Base-by-base conservation (phyloP, 164 flowering plant species). In the Umbilicus rupestris region DNA sequence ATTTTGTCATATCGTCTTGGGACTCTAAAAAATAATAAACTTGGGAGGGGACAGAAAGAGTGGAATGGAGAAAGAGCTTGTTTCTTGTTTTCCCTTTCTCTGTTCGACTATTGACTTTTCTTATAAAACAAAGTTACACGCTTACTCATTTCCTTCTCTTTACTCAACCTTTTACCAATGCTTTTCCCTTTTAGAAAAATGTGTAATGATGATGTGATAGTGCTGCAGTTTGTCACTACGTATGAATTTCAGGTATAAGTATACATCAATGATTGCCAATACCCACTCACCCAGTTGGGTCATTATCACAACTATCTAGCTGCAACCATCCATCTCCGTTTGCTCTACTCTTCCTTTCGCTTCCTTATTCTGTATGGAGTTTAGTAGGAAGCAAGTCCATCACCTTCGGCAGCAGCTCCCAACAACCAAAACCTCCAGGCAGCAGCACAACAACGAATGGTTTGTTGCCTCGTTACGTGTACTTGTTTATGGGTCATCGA, bases 361-460 rank as follows among this genome's bases (percentile, higher is more conserved):
- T 37, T 33, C 62, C 16, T 70, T 62, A n/a, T 66, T 70, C 58
- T 46, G 69, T 47, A 83, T 85, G 87, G 87, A 80, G 73, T 65
- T 71, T 39, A 52, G 39, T 49, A 66, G 72, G 73, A 79, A 58
- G 55, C 74, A 63, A 8, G 67, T 59, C 22, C 71, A 72, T 29
- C 72, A 68, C 47, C 75, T 68, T 52, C 78, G 71, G 65, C 83
- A 78, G 71, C 84, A 78, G 70, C 71, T 78, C 39, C 68, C 90
- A 42, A 55, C 81, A 67, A 65, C 87, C 39, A 90, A 87, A 73
- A 72, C 76, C 57, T 69, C 89, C 17, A 74, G 83, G 52, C 89
- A 84, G 58, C 78, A 82, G 52, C 74, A 84, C 2, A 75, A 65
- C 78, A 83, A 70, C 69, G 88, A 84, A 78, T 87, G 93, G 96